phyloP scores from a whole-genome alignment of 352 stramenopile genomes.

The Globisporangium emineosum region DNA sequence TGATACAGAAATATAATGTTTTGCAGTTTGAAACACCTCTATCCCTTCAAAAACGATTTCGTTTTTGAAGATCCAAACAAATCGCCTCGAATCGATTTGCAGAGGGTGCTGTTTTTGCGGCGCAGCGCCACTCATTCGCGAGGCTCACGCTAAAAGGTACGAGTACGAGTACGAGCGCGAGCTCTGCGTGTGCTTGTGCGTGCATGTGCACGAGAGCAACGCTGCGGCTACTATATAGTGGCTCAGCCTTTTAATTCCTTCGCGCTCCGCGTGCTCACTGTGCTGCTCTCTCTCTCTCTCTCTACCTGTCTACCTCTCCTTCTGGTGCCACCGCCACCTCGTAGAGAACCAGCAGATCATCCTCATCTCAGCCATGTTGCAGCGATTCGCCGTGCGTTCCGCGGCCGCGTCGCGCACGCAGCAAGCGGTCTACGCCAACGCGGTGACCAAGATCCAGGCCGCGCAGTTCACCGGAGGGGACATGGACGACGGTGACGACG shows the following conservation, averaged over 20 bases:
- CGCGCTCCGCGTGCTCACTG: background rate
- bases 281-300: background rate
- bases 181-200: background rate
- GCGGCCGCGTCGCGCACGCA: conserved; percentile 29
- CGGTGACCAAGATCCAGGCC: conserved; percentile 30
- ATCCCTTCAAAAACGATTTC: too few species aligned
- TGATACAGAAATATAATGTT: too few species aligned
- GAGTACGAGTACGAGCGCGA: background rate
- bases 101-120: conserved; percentile 13
- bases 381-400: conserved; percentile 54
- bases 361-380: conserved; percentile 38
- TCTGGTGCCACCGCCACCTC: background rate
- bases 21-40: too few species aligned
- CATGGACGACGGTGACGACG: conserved; percentile 66
- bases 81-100: background rate
- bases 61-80: too few species aligned
- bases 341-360: conserved; percentile 4
- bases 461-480: conserved; percentile 46
- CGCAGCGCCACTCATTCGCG: conserved; percentile 13
- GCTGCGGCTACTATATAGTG: background rate
- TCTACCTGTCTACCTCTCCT: background rate
- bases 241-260: background rate
- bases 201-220: background rate
- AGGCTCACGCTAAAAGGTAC: conserved; percentile 8
- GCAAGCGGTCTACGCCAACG: conserved; percentile 9